Evolutionary conservation across 305 asterid species (phyloP).

Genomic region (Fraxinus albicans): DNA sequence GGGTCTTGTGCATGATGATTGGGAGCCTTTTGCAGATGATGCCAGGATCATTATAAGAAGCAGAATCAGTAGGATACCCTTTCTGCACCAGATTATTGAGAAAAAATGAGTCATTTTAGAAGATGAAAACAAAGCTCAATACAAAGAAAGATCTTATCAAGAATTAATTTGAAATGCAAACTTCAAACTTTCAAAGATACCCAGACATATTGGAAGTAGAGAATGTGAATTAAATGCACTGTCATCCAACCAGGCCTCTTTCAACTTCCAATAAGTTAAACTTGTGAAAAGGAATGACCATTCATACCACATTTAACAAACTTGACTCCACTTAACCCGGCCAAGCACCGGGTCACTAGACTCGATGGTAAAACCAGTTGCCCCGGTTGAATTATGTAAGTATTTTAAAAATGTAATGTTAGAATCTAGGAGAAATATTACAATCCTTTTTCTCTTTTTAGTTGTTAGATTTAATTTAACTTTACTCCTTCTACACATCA

Average conservation of each 20-base stretch:
- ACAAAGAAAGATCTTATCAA: not conserved
- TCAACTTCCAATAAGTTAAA: not conserved
- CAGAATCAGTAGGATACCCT: slow-evolving; percentile 84
- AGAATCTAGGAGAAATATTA: not conserved
- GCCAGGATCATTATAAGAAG: slow-evolving; percentile 89
- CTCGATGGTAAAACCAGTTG: not conserved
- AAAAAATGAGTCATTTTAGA: not conserved
- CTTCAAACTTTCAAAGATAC: not conserved
- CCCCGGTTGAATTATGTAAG: not conserved
- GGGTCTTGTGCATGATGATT: slow-evolving; percentile 65
- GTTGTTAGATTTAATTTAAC: not conserved
- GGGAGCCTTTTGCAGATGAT: slow-evolving; percentile 70
- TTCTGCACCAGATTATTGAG: slow-evolving; percentile 42
- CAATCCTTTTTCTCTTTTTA: not conserved
- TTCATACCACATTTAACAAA: not conserved
- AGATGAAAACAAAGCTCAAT: not conserved
- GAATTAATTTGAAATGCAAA: not conserved
- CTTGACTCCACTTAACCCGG: not conserved
- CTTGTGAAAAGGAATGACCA: not conserved
- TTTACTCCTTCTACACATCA: not conserved
- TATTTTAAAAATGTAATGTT: not conserved
- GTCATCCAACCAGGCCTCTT: not conserved
- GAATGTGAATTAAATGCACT: not conserved
- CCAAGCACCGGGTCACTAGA: not conserved
- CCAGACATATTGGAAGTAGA: not conserved